Evolutionary conservation across 805 yeast genomes (phyloP), one percentile per base, ranked within the genome.

Genomic region (Dipodascus geniculatus): DNA sequence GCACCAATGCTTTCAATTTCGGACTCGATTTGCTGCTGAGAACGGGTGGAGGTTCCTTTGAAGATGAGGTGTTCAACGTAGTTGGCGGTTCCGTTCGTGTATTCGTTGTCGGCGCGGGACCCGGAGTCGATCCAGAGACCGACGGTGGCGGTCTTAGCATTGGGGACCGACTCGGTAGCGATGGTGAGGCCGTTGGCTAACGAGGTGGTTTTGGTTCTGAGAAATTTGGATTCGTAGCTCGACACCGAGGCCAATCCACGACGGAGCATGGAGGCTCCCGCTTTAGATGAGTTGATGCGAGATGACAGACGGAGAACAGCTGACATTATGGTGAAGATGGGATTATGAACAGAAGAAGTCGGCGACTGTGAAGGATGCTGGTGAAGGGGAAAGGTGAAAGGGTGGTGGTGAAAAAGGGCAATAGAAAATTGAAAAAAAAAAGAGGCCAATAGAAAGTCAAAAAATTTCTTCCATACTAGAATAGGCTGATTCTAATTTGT

Each of bases 81-180:
- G 71, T 93, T 99, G 0, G 99, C 99, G 6, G 98, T 90, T 50
- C 99, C 99, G 62, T 89, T 89, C 64, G 77, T 77, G 63, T 86
- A 81, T 48, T 75, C 74, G 63, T 81, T 84, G 70, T 93, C 99
- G 2, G 98, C 97, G 57, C 99, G 77, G 2, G 97, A 90, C 1
- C 99, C 99, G 44, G 99, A 96, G 70, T 93, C 96, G 57, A 93
- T 89, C 91, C 96, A 95, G 53, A 93, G 91, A 2, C 98, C 99
- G 16, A 93, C 96, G 1, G 99, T 93, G 57, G 99, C 98, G 48
- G 97, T 89, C 61, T 84, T 77, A 6, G 95, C 83, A 57, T 85
- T 83, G 9, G 98, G 98, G 66, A 86, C 80, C 48, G 76, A 64
- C 67, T 93, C 98, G 49, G 95, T 79, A 53, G 98, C 99, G 42